A percentile compares a stretch with the other conserved stretches of the same genome.
Evolutionary conservation across 2,329 filamentous ascomycete species (phyloP).

Genomic region (Bipolaris oryzae): DNA sequence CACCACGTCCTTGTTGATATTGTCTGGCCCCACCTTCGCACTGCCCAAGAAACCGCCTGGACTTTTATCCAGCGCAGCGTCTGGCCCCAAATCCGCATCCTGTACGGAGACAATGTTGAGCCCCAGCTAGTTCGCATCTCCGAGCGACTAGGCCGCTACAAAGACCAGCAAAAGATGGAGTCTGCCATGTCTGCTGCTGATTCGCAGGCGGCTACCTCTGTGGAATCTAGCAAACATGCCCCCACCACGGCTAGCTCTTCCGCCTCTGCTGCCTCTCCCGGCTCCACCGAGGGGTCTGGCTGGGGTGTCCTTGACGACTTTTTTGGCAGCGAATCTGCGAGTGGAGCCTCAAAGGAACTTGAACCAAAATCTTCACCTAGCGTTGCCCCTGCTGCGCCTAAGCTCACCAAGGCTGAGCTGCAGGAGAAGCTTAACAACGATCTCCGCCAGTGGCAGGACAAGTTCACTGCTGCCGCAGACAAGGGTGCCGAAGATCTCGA

Average conservation of each 20-base stretch:
- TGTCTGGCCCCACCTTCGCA: constrained; percentile 73
- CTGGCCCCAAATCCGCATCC: constrained; percentile 77
- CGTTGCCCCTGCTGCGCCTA: constrained; percentile 27
- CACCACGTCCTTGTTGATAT: constrained; percentile 71
- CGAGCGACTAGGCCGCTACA: constrained; percentile 81
- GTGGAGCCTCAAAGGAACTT: constrained; percentile 24
- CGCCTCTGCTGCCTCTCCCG: constrained; percentile 25
- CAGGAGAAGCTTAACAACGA: constrained; percentile 74
- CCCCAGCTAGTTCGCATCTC: constrained; percentile 93
- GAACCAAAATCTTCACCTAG: constrained; percentile 22
- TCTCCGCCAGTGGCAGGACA: constrained; percentile 82
- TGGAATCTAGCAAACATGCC: constrained; percentile 24
- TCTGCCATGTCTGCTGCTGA: constrained; percentile 63
- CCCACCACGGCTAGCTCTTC: constrained; percentile 32
- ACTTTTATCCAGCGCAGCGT: constrained; percentile 76
- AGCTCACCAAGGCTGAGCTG: constrained; percentile 48
- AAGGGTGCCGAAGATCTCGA: constrained; percentile 76
- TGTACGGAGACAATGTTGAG: constrained; percentile 92
- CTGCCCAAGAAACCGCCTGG: constrained; percentile 71
- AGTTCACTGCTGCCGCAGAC: constrained; percentile 83
- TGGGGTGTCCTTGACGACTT: constrained; percentile 42
- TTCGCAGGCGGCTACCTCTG: constrained; percentile 25
- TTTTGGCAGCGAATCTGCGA: constrained; percentile 34
- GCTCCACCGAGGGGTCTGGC: constrained; percentile 31
- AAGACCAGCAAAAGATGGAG: constrained; percentile 66